Evolutionary conservation across 441 rosid genomes (phyloP).

Genomic region (Monsonia emarginata): DNA sequence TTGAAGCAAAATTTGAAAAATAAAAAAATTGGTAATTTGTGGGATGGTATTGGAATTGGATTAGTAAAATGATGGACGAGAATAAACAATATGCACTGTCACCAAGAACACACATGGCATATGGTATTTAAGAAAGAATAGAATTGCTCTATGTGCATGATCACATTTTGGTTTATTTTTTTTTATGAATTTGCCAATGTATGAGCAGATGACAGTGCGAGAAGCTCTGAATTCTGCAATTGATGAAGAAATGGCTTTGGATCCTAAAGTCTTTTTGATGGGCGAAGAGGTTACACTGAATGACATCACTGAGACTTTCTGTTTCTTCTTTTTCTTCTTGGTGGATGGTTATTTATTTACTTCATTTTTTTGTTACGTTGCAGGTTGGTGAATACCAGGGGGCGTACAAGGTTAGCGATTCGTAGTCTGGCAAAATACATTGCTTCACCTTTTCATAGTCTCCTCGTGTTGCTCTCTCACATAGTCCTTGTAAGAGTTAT

Average conservation of each 20-base stretch:
- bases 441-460: not conserved
- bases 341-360: no score
- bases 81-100: no score
- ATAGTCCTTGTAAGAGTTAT: not conserved
- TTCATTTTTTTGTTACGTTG: constrained; percentile 8
- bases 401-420: constrained; percentile 73
- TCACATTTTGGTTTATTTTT: no score
- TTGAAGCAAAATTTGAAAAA: no score
- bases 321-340: no score
- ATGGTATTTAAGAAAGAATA: no score
- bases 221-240: constrained; percentile 22
- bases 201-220: constrained; percentile 19
- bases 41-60: no score
- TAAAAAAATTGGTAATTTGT: no score
- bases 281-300: constrained; percentile 20
- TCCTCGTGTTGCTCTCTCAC: not conserved
- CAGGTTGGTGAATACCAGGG: constrained; percentile 98
- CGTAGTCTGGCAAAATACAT: not conserved
- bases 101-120: no score
- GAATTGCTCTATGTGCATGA: no score
- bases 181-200: not conserved
- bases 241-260: constrained; percentile 23
- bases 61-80: no score
- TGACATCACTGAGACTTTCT: not conserved
- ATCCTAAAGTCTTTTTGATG: constrained; percentile 23